Evolutionary conservation across 257 asterid genomes (phyloP).

Genomic region (Lavandula angustifolia): DNA sequence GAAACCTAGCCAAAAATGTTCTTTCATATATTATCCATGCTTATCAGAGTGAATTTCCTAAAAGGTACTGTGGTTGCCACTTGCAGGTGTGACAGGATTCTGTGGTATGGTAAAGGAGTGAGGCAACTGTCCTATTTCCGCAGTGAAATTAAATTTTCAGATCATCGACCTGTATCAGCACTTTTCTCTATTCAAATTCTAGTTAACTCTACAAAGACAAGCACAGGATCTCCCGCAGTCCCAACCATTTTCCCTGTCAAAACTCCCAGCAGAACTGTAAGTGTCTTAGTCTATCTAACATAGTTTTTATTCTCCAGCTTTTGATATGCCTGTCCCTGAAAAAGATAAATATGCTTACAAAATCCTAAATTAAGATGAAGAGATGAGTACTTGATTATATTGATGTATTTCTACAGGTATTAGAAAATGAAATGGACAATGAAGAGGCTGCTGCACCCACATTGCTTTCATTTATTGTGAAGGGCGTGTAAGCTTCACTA

Average conservation of each 20-base stretch:
- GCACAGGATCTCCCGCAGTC: conserved; percentile 35
- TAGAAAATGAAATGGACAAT: conserved; percentile 34
- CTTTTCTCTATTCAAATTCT: conserved; percentile 64
- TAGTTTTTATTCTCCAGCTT: neutral
- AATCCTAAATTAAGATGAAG: conserved; percentile 7
- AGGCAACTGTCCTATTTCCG: conserved; percentile 83
- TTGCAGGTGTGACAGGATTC: conserved; percentile 91
- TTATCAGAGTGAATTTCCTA: conserved; percentile 11
- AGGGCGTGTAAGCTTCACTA: conserved; percentile 40
- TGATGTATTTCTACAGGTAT: conserved; percentile 40
- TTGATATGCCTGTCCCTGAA: conserved; percentile 3
- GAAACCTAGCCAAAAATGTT: neutral
- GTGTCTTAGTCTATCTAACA: conserved; percentile 29
- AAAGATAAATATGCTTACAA: neutral
- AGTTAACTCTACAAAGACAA: conserved; percentile 39
- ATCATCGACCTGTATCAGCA: conserved; percentile 92
- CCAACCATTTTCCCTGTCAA: conserved; percentile 32
- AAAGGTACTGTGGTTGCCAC: conserved; percentile 20
- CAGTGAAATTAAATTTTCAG: conserved; percentile 90
- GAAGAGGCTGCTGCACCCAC: conserved; percentile 47
- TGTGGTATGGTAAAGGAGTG: conserved; percentile 91
- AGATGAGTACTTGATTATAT: conserved; percentile 11
- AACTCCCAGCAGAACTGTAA: conserved; percentile 46
- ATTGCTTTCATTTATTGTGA: conserved; percentile 45
- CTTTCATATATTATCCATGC: neutral